Evolutionary conservation across 495 filamentous ascomycete species (phyloP), one percentile per base, ranked within the genome.

Genomic region (Recurvomyces mirabilis): DNA sequence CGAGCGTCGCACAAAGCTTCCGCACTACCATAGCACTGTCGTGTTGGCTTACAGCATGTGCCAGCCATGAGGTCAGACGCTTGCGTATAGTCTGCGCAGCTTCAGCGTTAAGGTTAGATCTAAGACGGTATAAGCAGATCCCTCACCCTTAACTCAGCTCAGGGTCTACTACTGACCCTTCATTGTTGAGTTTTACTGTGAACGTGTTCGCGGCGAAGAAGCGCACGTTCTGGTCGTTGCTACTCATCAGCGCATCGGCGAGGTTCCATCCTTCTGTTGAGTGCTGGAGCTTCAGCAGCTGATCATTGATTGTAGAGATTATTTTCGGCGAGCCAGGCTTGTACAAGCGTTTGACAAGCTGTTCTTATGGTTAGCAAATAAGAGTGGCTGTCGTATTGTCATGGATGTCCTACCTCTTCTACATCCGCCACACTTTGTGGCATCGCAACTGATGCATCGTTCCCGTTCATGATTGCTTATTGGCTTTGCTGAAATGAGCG

Each of bases 201-300:
- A 94, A 85, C 0, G 88, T 95, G 47, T 93, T 69, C 23, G 89
- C 91, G n/a, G 83, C 91, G 60, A 87, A 94, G 67, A 95, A 98
- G 30, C 82, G 77, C 54, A 87, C 76, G 38, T 87, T 76, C 22
- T 79, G 71, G 52, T 78, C 75, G 2, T 71, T 65, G 47, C 71
- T 75, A 23, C 65, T 57, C 15, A 94, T 64, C 11, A 96, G 70
- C 14, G 70, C 72, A 55, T 87, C 75, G 7, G 85, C 87, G 13
- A 96, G 68, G 43, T 82, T 71, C 89, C 88, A 96, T 39, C 87
- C 91, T 55, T 84, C 67, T 0, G 78, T 68, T 5, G 82, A 81
- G 51, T 75, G 75, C 55, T 95, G 88, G 3, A 94, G 66, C 25
- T 66, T 63, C 42, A 86, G 81, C 5, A 98, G 67, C n/a, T 76